These are phyloP conservation scores for Zygotorulaspora chibaensis DNA, from an alignment of 805 yeast species.

Conservation along the genomic window DNA sequence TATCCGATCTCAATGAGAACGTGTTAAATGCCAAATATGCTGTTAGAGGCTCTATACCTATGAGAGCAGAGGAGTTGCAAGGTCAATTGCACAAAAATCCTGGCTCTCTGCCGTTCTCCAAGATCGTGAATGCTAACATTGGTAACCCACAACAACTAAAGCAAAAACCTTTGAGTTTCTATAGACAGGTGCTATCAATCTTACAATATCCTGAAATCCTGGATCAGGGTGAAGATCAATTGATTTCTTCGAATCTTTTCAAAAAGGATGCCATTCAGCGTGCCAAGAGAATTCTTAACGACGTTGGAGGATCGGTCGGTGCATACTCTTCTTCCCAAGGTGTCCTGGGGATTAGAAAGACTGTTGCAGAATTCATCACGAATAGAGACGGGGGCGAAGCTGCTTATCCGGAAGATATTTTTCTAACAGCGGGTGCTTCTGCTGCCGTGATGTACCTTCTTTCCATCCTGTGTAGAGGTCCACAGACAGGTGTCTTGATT, in stretches of 20 bases:
- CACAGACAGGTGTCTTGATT: constrained; percentile 72
- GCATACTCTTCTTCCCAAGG: constrained; percentile 97
- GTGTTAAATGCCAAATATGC: constrained; percentile 91
- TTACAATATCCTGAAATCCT: constrained; percentile 80
- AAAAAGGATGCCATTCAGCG: constrained; percentile 72
- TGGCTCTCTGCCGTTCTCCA: constrained; percentile 65
- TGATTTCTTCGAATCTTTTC: constrained; percentile 25
- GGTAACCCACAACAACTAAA: constrained; percentile 98
- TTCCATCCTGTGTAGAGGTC: constrained; percentile 63
- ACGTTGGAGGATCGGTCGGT: constrained; percentile 76
- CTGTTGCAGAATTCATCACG: constrained; percentile 76
- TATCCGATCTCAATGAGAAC: constrained; percentile 60
- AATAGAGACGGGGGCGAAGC: constrained; percentile 73
- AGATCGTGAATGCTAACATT: constrained; percentile 84
- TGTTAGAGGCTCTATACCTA: constrained; percentile 92
- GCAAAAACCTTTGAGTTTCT: constrained; percentile 92
- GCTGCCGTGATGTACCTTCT: constrained; percentile 82
- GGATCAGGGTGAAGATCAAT: constrained; percentile 23
- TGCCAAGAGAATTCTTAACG: constrained; percentile 55
- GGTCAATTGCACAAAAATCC: constrained; percentile 51
- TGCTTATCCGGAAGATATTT: constrained; percentile 68
- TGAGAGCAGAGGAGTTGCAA: constrained; percentile 81
- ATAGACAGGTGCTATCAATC: constrained; percentile 82
- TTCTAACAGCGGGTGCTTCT: constrained; percentile 91
- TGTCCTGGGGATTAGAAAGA: constrained; percentile 60